phyloP scores from a whole-genome alignment of 176 grass and related monocot species.

The Zizania latifolia region DNA sequence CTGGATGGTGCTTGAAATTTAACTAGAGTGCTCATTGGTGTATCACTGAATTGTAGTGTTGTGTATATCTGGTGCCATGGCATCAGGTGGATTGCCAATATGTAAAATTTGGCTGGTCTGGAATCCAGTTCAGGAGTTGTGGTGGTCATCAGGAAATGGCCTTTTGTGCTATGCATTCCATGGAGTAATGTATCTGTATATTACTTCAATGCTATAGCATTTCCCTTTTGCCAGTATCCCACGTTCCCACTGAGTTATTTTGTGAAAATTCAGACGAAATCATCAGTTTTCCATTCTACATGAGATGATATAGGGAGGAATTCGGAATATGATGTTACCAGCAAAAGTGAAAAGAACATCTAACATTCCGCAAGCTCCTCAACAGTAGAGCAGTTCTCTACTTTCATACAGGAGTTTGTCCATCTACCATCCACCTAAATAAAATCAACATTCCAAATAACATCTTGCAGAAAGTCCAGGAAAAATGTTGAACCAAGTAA shows the following conservation, averaged over 20 bases:
- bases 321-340: not conserved
- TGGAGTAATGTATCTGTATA: not conserved
- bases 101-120: not conserved
- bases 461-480: not conserved
- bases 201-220: not conserved
- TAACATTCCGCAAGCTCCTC: not conserved
- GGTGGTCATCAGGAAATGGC: not conserved
- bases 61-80: not conserved
- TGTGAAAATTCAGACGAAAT: not conserved
- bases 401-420: not conserved
- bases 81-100: not conserved
- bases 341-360: not conserved
- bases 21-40: not conserved
- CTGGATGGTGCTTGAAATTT: not conserved
- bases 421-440: not conserved
- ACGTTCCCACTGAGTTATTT: not conserved
- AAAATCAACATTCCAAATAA: not conserved
- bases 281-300: not conserved
- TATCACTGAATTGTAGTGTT: not conserved
- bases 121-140: not conserved
- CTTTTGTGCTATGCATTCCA: not conserved
- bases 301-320: not conserved
- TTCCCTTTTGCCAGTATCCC: not conserved
- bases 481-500: not conserved
- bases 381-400: not conserved